Evolutionary conservation across 2,329 filamentous ascomycete species (phyloP).

Genomic region (Ophiostoma sp.): DNA sequence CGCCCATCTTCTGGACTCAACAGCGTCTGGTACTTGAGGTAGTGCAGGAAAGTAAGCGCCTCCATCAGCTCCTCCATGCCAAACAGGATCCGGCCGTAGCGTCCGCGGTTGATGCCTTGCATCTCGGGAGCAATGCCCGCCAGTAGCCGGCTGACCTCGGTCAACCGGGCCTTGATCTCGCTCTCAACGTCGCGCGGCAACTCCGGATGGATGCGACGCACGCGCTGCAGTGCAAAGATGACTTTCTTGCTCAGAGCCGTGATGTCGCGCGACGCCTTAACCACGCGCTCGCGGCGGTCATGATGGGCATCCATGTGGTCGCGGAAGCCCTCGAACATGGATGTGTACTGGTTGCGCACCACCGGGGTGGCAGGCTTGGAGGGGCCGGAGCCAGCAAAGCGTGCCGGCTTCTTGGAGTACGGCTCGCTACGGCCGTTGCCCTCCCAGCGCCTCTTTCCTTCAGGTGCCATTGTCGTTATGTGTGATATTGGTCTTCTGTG

Average conservation of each 20-base stretch:
- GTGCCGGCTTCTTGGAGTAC: constrained; percentile 32
- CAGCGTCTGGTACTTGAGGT: constrained; percentile 70
- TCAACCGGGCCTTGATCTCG: constrained; percentile 63
- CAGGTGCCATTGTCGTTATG: constrained; percentile 18
- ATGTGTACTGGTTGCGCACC: constrained; percentile 47
- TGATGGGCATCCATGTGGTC: constrained; percentile 90
- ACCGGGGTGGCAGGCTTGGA: constrained; percentile 28
- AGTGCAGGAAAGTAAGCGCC: constrained; percentile 81
- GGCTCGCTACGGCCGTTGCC: constrained; percentile 38
- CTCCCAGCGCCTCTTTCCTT: constrained; percentile 47
- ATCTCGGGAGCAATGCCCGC: constrained; percentile 64
- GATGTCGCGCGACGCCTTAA: constrained; percentile 87
- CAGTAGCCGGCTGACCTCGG: constrained; percentile 66
- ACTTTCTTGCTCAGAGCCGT: constrained; percentile 96
- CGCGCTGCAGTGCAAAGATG: constrained; percentile 77
- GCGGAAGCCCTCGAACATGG: constrained; percentile 82
- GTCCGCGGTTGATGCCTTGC: constrained; percentile 70
- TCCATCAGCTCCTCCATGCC: constrained; percentile 95
- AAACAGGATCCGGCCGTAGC: constrained; percentile 74
- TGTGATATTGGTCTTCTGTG: background rate
- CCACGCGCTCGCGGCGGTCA: constrained; percentile 80
- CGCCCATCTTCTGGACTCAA: constrained; percentile 61
- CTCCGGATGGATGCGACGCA: constrained; percentile 55
- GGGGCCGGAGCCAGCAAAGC: background rate
- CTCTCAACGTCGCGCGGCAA: constrained; percentile 64